Base-by-base conservation (phyloP, 2,329 filamentous ascomycete species). In the Elsinoe batatas region DNA sequence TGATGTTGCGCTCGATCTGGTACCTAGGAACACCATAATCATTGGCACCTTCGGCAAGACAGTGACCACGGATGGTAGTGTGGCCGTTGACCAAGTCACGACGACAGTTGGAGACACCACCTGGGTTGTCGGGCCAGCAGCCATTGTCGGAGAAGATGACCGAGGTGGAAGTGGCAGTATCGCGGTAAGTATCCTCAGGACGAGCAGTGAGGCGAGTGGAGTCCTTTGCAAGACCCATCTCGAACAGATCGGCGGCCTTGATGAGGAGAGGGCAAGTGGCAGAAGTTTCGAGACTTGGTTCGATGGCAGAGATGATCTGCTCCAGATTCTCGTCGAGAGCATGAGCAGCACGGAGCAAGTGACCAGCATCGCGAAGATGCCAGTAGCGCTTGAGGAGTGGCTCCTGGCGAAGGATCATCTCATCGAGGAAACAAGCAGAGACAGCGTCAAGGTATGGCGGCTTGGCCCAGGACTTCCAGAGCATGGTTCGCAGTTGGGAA, bases 21-120 rank as follows among this genome's bases (percentile, higher is more conserved):
- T 78, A 77, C 15, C 77, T 74, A 5, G 77, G 77, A 17, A 79
- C 71, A 30, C 77, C 77, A 58, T 74, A 80, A 58, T 80, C 77
- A 60, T 78, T 79, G 7, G 77, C 77, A 5, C 75, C 75, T 65
- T 80, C 77, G 49, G 75, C 76, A 42, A 80, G 67, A 60, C 79
- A 77, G 60, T 80, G 76, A 68, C 77, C 78, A 56, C 76, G 74
- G 59, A 80, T 77, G 0, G 75, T 78, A 42, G 70, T 69, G 58
- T 78, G 73, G 12, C 74, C 75, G 60, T 80, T 78, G 63, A 80
- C 76, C 63, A 80, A 71, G 61, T 80, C 77, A 42, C 77, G 71
- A 38, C 77, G 70, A 65, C 77, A 80, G 56, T 77, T 77, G 36
- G 77, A 79, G 12, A 80, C 77, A 60, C 77, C 77, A 57, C 77